Evolutionary conservation across 2,329 filamentous ascomycete species (phyloP), one percentile per base, ranked within the genome.

Genomic region (Reticulascus tulasneorum): DNA sequence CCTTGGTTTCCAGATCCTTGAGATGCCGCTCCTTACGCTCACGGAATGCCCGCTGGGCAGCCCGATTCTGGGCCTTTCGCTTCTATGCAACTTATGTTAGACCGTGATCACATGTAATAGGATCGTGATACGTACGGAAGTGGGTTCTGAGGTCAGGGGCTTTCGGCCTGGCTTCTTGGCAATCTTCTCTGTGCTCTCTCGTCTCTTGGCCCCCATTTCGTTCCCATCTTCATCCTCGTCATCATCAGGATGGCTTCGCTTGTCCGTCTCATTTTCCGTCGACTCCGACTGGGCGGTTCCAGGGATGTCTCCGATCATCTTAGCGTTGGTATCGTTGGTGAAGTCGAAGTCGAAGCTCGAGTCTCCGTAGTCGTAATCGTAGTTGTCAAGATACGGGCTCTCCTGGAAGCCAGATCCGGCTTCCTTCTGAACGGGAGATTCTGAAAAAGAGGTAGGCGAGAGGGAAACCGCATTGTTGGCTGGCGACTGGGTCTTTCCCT

Each of bases 141-240:
- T 97, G 17, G 93, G 93, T 62, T 97, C 93, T 16, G 87, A 94
- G 30, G 88, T 97, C 53, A 97, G 72, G 15, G 91, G 93, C 71
- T 98, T 98, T 46, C 93, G 80, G 33, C 93, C 93, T 5, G 93
- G 91, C 67, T 97, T 98, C 78, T 97, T 97, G 17, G 87, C 79
- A 27, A 82, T 73, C 64, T 93, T 95, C 28, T 90, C 87, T 37
- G 88, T 82, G 40, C 83, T 79, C 62, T 94, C 89, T 42, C 86
- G 79, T 47, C 88, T 78, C 69, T 90, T 93, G 40, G 71, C 63
- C 12, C 66, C 64, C 27, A 65, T 66, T 36, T 67, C 63, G 13
- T 54, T 52, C 23, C 52, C 55, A 19, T 63, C 59, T n/a, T 75
- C 84, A 6, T 85, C 83, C 2, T 80, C 80, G 10, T 85, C 78